A percentile compares a stretch with the other conserved stretches of the same genome.
These are phyloP conservation scores for Blepharisma japonicum DNA, from an alignment of 73 alveolate genomes.

Conservation along the genomic window DNA sequence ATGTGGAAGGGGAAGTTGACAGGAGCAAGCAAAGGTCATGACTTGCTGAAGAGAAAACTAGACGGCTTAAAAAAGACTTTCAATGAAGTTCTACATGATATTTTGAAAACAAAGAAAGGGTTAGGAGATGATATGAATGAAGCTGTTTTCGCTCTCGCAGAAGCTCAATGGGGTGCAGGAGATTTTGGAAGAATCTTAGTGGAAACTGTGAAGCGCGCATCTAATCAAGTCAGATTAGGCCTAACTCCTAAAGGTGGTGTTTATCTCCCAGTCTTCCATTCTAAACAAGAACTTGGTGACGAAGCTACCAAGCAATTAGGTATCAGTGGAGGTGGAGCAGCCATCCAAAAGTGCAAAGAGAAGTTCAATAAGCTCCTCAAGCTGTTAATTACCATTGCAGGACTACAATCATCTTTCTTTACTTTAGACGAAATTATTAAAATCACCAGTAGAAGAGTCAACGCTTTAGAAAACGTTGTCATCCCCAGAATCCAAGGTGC, in stretches of 20 bases:
- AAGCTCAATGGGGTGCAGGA: slow-evolving; percentile 92
- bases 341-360: slow-evolving; percentile 76
- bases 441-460: slow-evolving; percentile 94
- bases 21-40: slow-evolving; percentile 97
- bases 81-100: slow-evolving; percentile 78
- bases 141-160: slow-evolving; percentile 75
- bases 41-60: slow-evolving; percentile 90
- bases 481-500: slow-evolving; percentile 87
- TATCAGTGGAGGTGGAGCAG: slow-evolving; percentile 87
- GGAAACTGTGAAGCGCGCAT: slow-evolving; percentile 79
- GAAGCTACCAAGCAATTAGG: slow-evolving; percentile 74
- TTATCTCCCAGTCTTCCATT: slow-evolving; percentile 31
- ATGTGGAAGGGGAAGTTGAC: slow-evolving; percentile 61
- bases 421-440: slow-evolving; percentile 94
- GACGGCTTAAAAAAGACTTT: slow-evolving; percentile 93
- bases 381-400: slow-evolving; percentile 83
- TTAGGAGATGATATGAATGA: slow-evolving; percentile 79
- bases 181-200: slow-evolving; percentile 66
- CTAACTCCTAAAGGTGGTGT: slow-evolving; percentile 86
- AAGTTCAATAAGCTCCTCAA: slow-evolving; percentile 69
- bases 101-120: slow-evolving; percentile 60
- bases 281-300: slow-evolving; percentile 41
- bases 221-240: slow-evolving; percentile 58
- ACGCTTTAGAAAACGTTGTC: slow-evolving; percentile 96
- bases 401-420: slow-evolving; percentile 83